Evolutionary conservation across 1,284 basidiomycete genomes (phyloP).

Genomic region (Wolfiporia cocos): DNA sequence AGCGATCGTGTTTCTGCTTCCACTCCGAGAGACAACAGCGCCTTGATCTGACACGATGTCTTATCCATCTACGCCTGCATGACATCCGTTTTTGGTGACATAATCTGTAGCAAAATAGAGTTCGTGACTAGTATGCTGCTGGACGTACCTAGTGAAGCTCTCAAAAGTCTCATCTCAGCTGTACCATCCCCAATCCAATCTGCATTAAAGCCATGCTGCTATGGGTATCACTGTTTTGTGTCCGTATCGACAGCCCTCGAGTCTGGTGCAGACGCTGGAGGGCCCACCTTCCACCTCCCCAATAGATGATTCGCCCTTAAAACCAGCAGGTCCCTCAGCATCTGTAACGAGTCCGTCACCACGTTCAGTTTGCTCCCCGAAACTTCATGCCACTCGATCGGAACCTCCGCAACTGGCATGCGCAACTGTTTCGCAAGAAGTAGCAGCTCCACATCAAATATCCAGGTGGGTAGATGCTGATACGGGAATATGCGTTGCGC

Average conservation of each 20-base stretch:
- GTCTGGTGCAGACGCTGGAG: neutral
- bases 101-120: too few relatives aligned
- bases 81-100: too few relatives aligned
- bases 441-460: constrained; percentile 94
- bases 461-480: constrained; percentile 85
- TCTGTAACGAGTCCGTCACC: constrained; percentile 77
- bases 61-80: too few relatives aligned
- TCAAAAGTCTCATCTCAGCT: too few relatives aligned
- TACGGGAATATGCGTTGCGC: constrained; percentile 79
- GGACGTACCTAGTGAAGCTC: too few relatives aligned
- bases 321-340: constrained; percentile 84
- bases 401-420: constrained; percentile 80
- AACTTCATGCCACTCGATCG: constrained; percentile 90
- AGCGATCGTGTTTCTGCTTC: too few relatives aligned
- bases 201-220: too few relatives aligned
- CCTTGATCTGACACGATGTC: too few relatives aligned
- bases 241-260: neutral
- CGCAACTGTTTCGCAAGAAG: constrained; percentile 74
- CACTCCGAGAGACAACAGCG: too few relatives aligned
- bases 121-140: too few relatives aligned
- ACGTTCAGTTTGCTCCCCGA: constrained; percentile 88
- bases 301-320: constrained; percentile 77
- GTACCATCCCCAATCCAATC: too few relatives aligned
- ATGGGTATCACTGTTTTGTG: neutral
- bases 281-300: constrained; percentile 50